Evolutionary conservation across 2,329 filamentous ascomycete species (phyloP), one percentile per base, ranked within the genome.

Genomic region (Macrophomina tecta): DNA sequence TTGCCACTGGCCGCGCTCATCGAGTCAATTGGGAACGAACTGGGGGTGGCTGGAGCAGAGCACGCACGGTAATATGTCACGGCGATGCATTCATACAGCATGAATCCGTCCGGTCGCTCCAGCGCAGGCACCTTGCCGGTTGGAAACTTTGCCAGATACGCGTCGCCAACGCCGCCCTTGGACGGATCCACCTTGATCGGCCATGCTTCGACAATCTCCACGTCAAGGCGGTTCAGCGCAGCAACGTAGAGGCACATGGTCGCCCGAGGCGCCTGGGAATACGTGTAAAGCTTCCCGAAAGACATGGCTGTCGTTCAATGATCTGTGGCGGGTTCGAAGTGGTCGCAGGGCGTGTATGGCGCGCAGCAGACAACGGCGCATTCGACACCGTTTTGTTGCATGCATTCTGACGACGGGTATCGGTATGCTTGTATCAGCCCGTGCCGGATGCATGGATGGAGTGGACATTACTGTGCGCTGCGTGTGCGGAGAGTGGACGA

Each of bases 71-170:
- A 84, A 42, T 73, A 74, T 8, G 77, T 76, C 69, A 86, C 85
- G 52, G 84, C 83, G 34, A 78, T 77, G 46, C 78, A 77, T 69
- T 85, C 84, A 67, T 79, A 72, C 30, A 86, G 56, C 68, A 69
- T 73, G 71, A 83, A 80, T 46, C 83, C 83, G 69, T 85, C 82
- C 16, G 82, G 75, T 28, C 77, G 77, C 70, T 83, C 81, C 58
- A 86, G 80, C 45, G 79, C 79, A 9, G 84, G 84, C 7, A 85
- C 80, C 71, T 85, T 86, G 71, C 83, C 83, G 49, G 83, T 72
- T 7, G 84, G 82, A 74, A 85, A 86, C 69, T 85, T 85, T 74
- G 80, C 66, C 12, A 82, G 73, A 76, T 81, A 86, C 3, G 82
- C 82, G 2, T 72, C 71, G 76, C 84, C 85, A 67, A 78, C 79